Percentiles rank a stretch among this genome's conserved stretches.
Conservation (phyloP, 2,329 filamentous ascomycete genomes). For the Elsinoe fawcettii region DNA sequence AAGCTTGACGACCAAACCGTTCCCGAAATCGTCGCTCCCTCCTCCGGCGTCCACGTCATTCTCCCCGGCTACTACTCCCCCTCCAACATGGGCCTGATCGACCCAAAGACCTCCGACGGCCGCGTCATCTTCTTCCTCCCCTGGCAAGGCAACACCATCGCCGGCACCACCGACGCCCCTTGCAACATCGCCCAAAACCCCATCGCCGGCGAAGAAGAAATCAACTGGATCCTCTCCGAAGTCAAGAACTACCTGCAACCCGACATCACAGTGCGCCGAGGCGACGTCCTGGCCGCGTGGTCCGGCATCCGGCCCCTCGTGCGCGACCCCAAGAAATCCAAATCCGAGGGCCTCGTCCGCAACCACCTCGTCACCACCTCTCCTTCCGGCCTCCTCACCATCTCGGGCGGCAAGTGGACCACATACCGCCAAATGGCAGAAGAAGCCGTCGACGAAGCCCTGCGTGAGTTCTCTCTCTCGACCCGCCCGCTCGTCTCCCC, state of each 20-base stretch:
- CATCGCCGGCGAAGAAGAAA: conserved; percentile 71
- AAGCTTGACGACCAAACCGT: conserved; percentile 70
- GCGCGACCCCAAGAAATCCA: conserved; percentile 75
- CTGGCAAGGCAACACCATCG: conserved; percentile 89
- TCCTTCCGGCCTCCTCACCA: conserved; percentile 71
- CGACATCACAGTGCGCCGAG: conserved; percentile 75
- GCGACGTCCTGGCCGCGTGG: conserved; percentile 86
- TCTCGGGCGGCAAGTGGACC: conserved; percentile 86
- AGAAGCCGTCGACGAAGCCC: conserved; percentile 74
- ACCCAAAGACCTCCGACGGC: conserved; percentile 78
- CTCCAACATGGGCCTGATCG: conserved; percentile 77
- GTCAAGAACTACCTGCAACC: conserved; percentile 74
- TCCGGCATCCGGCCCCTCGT: conserved; percentile 80
- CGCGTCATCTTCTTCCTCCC: conserved; percentile 89
- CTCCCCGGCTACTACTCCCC: conserved; percentile 82
- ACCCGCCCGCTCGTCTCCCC: conserved; percentile 51
- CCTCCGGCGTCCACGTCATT: conserved; percentile 78
- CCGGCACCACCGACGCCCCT: conserved; percentile 76
- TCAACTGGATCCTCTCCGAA: conserved; percentile 80
- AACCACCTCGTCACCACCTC: conserved; percentile 79
- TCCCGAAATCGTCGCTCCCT: conserved; percentile 74
- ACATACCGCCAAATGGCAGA: conserved; percentile 91
- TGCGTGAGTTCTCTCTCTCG: conserved; percentile 58
- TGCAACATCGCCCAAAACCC: conserved; percentile 66
- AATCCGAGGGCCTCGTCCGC: conserved; percentile 78